Base-by-base conservation (phyloP, 2,329 filamentous ascomycete species). In the Claviceps citrina region DNA sequence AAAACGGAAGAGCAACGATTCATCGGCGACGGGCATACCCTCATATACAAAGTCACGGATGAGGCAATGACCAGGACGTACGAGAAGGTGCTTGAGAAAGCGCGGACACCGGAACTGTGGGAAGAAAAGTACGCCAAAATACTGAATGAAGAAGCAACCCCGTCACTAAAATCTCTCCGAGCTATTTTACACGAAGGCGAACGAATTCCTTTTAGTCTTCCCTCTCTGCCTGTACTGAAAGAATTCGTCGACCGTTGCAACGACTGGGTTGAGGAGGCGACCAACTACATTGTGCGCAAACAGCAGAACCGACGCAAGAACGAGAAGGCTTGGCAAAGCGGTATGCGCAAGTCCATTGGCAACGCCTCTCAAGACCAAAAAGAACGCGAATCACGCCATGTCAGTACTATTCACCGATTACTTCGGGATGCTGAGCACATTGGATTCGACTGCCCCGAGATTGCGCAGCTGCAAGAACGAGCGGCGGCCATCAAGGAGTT, bases 241-340 rank as follows among this genome's bases (percentile, higher is more conserved):
- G 75, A 80, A 49, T 98, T 93, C 64, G 91, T 98, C 58, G 86
- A 94, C 51, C 81, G 84, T 53, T 96, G 91, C 66, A 93, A 94
- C 60, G 86, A 93, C 56, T 95, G 93, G 83, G 85, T 95, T 46
- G 91, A 96, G 53, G 89, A 96, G 63, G 91, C 91, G 48, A 91
- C 84, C 53, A 87, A 83, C 56, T 98, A 93, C 66, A 94, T 87
- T 54, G 87, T 91, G 43, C 83, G 91, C 51, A 98, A 98, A 65
- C 89, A 95, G 64, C 89, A 95, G 62, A 93, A 93, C 55, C 82
- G 91, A 46, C 84, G 89, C 45, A 96, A 96, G 63, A 93, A 82
- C 59, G 89, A 95, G 53, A 91, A 85, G 55, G 75, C 74, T 33
- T 91, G 82, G 76, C 82, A 85, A 47, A 80, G 76, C 52, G 73